phyloP scores from a whole-genome alignment of 2,329 filamentous ascomycete genomes.

The Samsoniella hepiali region DNA sequence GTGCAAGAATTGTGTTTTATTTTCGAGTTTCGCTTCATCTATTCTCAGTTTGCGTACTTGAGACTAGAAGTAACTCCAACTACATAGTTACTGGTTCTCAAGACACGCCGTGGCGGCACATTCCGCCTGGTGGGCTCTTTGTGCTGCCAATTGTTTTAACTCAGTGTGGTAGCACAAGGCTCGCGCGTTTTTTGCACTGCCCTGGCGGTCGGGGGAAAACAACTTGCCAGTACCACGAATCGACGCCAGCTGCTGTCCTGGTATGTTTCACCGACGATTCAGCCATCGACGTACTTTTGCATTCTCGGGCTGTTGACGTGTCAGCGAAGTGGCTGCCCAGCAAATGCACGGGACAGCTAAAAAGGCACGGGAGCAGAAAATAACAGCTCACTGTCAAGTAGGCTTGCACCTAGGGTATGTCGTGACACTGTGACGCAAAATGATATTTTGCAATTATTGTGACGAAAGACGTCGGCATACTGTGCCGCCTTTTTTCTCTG shows the following conservation, averaged over 20 bases:
- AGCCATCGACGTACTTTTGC: conserved; percentile 8
- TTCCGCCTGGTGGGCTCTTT: background rate
- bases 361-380: background rate
- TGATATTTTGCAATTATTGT: background rate
- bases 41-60: background rate
- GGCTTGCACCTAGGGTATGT: background rate
- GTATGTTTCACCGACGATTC: conserved; percentile 9
- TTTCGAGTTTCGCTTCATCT: background rate
- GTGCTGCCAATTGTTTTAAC: background rate
- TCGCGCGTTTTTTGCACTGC: background rate
- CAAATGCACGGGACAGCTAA: background rate
- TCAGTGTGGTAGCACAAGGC: background rate
- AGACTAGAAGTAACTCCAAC: background rate
- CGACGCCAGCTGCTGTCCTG: background rate
- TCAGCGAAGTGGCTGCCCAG: background rate
- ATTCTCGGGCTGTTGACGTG: conserved; percentile 1
- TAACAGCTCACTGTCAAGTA: background rate
- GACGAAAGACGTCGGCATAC: background rate
- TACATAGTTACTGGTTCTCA: background rate
- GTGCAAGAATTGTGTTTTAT: background rate
- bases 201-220: no score
- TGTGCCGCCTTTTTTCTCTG: no score
- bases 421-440: background rate
- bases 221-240: background rate
- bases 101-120: background rate